These are phyloP conservation scores for Gonium pectorale DNA, from an alignment of 139 green algal species.

Conservation along the genomic window DNA sequence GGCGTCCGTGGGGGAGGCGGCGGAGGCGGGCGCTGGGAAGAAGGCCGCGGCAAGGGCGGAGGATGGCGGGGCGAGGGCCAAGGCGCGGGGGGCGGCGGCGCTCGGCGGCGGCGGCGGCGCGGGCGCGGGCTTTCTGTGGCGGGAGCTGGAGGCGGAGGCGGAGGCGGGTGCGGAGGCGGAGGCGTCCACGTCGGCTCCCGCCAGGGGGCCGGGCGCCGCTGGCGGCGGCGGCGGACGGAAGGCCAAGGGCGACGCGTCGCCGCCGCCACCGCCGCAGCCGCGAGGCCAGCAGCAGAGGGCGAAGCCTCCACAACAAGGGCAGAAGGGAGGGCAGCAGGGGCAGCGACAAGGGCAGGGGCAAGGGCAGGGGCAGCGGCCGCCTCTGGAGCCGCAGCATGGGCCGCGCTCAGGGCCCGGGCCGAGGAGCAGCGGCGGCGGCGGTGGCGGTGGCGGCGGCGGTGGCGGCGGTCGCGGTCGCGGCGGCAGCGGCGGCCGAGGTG, in stretches of 20 bases:
- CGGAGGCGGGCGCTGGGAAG: neutral
- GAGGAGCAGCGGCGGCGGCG: neutral
- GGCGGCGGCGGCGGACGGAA: neutral
- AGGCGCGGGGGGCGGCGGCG: neutral
- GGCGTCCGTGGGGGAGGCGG: neutral
- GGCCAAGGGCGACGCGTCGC: neutral
- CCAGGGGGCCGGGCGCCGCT: neutral
- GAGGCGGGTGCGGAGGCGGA: neutral
- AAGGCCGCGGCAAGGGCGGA: neutral
- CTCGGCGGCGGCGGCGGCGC: neutral
- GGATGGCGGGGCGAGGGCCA: neutral
- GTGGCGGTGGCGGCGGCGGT: neutral
- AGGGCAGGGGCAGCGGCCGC: too few species aligned
- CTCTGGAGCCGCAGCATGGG: too few species aligned
- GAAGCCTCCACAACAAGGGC: too few species aligned
- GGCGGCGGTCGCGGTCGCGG: neutral
- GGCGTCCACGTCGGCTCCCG: neutral
- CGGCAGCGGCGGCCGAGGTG: too few species aligned
- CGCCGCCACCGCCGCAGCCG: neutral
- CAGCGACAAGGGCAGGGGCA: too few species aligned
- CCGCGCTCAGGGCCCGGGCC: neutral
- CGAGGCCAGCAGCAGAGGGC: too few species aligned
- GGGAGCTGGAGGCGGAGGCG: neutral
- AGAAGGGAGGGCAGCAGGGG: too few species aligned
- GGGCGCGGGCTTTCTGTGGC: constrained; percentile 17